A percentile compares a stretch with the other conserved stretches of the same genome.
phyloP scores from a whole-genome alignment of 352 stramenopile species.

The Pythium aristosporum region DNA sequence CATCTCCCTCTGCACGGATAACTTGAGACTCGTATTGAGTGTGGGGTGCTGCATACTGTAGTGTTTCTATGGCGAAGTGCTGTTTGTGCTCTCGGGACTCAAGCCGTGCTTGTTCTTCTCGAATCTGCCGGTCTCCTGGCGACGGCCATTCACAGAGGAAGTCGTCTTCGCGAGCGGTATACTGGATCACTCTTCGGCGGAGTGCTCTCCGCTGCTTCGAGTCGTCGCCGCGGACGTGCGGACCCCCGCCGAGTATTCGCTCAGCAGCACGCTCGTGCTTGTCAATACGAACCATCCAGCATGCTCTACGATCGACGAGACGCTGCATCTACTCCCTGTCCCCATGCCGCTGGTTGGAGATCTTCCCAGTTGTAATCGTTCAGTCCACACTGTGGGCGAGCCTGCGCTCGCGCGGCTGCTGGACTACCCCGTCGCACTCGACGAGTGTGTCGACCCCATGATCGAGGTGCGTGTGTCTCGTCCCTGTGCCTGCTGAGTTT shows the following conservation, averaged over 20 bases:
- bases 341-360: neutral
- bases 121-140: conserved; percentile 53
- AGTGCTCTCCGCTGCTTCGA: conserved; percentile 22
- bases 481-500: neutral
- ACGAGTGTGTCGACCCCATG: conserved; percentile 54
- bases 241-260: conserved; percentile 34
- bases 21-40: neutral
- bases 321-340: conserved; percentile 23
- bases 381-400: conserved; percentile 33
- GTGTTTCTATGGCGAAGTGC: conserved; percentile 69
- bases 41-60: neutral
- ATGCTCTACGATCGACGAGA: conserved; percentile 23
- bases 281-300: conserved; percentile 32
- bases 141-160: conserved; percentile 37
- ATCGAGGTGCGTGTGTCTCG: conserved; percentile 62
- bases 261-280: conserved; percentile 34
- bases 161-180: conserved; percentile 44
- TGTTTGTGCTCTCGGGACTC: conserved; percentile 58
- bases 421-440: conserved; percentile 67
- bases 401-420: conserved; percentile 39
- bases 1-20: too few relatives aligned
- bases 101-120: conserved; percentile 71
- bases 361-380: neutral
- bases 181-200: conserved; percentile 7
- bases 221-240: conserved; percentile 31